Base-by-base conservation (phyloP, 331 rosid genomes). In the Dryas integrifolia region DNA sequence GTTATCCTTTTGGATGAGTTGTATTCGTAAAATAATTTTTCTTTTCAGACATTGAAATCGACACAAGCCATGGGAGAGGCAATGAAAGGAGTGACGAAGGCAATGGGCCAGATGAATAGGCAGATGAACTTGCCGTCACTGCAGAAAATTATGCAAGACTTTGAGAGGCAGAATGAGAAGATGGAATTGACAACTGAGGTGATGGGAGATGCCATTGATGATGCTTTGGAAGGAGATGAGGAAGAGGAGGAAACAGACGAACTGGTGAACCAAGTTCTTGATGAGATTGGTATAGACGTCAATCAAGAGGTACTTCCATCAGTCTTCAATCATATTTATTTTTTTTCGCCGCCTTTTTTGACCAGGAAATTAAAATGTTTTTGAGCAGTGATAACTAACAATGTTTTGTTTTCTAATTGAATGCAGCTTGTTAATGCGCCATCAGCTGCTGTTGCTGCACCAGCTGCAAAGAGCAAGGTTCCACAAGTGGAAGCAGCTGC, bases 1-100 rank as follows among this genome's bases (percentile, higher is more conserved):
- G 63, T 24, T 7, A 39, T n/a, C 0, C 6, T 18, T 14, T 43
- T 45, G 47, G 24, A 3, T 56, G 5, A 52, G 46, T 6, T 39
- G 39, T 12, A 11, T 56, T 41, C 3, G 18, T 18, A 30, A 6
- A 55, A 2, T 55, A 45, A 71, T 44, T 2, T 45, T 30, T n/a
- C 4, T 60, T 53, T 78, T 62, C 86, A 92, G 98, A 93, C 98
- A 0, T 75, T 93, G 80, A 93, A 90, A 86, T 93, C 98, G 44
- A 93, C 98, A 56, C 98, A 89, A 82, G 94, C 98, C 0, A 93
- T 93, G 98, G 97, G 98, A 12, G 96, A 93, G 81, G 98, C 98
- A 49, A 93, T 93, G 98, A 93, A 93, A 73, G 98, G 98, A 50
- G 98, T 93, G 74, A 93, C 98, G 4, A 93, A 93, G 85, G 98